Evolutionary conservation across 179 eudicot genomes (phyloP), one percentile per base, ranked within the genome.

Genomic region (Silene vulgaris): DNA sequence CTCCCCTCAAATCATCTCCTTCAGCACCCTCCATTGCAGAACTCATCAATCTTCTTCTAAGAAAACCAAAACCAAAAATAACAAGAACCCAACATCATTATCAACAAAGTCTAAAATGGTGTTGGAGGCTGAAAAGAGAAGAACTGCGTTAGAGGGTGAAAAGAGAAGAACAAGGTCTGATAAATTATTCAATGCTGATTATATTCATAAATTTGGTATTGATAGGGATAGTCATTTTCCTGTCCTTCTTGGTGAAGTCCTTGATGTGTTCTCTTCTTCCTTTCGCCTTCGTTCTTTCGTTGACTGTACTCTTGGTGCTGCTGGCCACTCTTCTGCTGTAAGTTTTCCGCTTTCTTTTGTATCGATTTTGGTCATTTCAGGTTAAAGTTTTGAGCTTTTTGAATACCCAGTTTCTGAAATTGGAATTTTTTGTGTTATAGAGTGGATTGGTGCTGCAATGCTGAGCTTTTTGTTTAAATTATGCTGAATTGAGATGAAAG

Each of bases 241-340:
- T 74, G 99, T 95, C 40, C 76, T 95, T 96, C 89, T 95, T 8
- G 97, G 93, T 16, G 97, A 95, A 76, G 90, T 95, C 30, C 72
- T 95, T 74, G 96, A 92, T 78, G 97, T 87, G 12, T 95, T 95
- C 48, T 74, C 82, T 26, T 78, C 90, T 63, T 80, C 87, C 8
- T 52, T 76, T 28, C 78, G 72, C 30, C 84, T 95, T 29, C 77
- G 80, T 4, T 83, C 97, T 9, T 95, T 92, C 80, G 89, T 95
- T 20, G 99, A 95, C 76, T 92, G 97, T 71, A 95, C 99, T 11
- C 89, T 95, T 9, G 99, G 99, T 2, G 99, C 97, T 19, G 99
- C 89, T 30, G 97, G 97, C 29, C 99, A 92, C 74, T 92, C 99
- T 40, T 87, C 86, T 52, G 94, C 94, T 68, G 99, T 94, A 2